Conservation (phyloP, 2,329 filamentous ascomycete species). For the Chaetomiaceae sp. region DNA sequence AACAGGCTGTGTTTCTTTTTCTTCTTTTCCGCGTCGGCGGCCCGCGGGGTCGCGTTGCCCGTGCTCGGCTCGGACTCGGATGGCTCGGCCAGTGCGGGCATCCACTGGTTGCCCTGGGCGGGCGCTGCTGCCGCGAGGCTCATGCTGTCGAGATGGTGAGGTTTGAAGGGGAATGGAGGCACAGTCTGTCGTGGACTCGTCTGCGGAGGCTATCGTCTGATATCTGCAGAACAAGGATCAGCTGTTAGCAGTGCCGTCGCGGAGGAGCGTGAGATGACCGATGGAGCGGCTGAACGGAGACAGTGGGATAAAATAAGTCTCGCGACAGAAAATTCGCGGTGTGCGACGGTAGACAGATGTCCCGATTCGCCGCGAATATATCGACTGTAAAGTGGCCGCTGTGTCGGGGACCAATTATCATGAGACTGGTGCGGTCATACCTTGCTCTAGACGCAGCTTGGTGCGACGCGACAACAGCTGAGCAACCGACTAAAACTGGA, state of each 20-base stretch:
- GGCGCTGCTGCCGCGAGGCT: constrained; percentile 27
- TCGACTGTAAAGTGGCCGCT: constrained; percentile 19
- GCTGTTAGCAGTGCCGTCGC: not conserved
- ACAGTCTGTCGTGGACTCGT: not conserved
- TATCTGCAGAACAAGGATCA: not conserved
- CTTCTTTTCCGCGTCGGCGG: constrained; percentile 31
- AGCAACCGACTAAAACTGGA: constrained; percentile 6
- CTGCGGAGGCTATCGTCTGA: not conserved
- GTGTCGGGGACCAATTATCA: constrained; percentile 18
- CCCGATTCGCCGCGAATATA: constrained; percentile 25
- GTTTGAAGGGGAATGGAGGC: not conserved
- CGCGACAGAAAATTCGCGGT: constrained; percentile 15
- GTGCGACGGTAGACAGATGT: constrained; percentile 20
- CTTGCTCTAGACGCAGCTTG: constrained; percentile 12
- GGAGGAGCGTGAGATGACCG: not conserved
- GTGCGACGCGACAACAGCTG: constrained; percentile 17
- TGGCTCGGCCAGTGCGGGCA: constrained; percentile 29
- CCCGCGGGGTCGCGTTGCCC: constrained; percentile 34
- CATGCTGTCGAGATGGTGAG: constrained; percentile 23
- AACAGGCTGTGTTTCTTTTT: constrained; percentile 56
- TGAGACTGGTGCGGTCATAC: constrained; percentile 19
- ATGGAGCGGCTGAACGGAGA: not conserved
- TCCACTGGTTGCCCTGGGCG: constrained; percentile 27
- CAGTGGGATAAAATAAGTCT: constrained; percentile 16
- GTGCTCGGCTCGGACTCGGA: constrained; percentile 21